Evolutionary conservation across 495 filamentous ascomycete genomes (phyloP), one percentile per base, ranked within the genome.

Genomic region (Podospora bellae-mahoneyi): DNA sequence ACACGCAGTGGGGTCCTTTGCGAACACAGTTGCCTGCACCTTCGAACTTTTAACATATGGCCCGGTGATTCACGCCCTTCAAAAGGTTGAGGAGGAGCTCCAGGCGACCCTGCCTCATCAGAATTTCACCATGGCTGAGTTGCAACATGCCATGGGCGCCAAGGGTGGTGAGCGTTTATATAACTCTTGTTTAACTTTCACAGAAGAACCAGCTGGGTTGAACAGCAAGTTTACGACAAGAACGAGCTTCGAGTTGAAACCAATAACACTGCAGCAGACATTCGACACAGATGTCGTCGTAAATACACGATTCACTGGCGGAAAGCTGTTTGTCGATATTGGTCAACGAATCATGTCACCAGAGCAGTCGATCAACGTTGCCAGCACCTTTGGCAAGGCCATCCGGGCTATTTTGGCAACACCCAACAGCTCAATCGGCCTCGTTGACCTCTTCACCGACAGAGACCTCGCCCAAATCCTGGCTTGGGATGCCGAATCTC

Each of bases 181-280:
- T 67, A 84, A 84, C 67, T 81, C 82, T 0, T 82, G 76, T 53
- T 69, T 84, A 6, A 79, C 79, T 4, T 84, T 83, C 55, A 77
- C 78, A 16, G 81, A 82, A 55, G 79, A 82, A 61, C 72, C 75
- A 0, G 72, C 68, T 1, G 76, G 71, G 1, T 64, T 77, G 59
- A 79, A 79, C 65, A 79, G 76, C 75, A 78, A 77, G 65, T 78
- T 78, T 27, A 73, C 76, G 0, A 76, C 72, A 1, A 72, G 77
- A 30, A 75, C 75, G 0, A 75, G 66, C 64, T 75, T 76, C 15
- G 76, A 74, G 64, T 76, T 79, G 20, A 75, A 70, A 27, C 74
- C 78, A 1, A 65, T 81, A n/a, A 78, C 77, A 58, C 74, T 77
- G 6, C 77, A 80, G 55, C 80, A 84, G 59, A 79, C 80, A 1